Base-by-base conservation (phyloP, 306 rosid genomes). In the Canavalia gladiata region DNA sequence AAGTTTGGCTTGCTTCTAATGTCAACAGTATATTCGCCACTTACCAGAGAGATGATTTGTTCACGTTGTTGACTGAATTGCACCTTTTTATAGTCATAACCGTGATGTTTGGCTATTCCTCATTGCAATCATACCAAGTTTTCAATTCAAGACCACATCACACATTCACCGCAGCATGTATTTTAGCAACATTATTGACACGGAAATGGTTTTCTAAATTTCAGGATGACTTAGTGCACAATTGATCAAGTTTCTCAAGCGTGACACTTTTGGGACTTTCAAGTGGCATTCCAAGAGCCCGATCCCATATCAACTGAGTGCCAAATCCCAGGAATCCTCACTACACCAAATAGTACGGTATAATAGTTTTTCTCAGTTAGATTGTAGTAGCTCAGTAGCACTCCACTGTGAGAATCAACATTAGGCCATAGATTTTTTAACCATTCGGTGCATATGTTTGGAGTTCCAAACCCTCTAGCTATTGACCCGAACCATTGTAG, bases 391-490 rank as follows among this genome's bases (percentile, higher is more conserved):
- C 90, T 96, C 85, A 96, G 84, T 71, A 96, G 85, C 62, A 96
- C 98, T 45, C 99, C 97, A 88, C 98, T 96, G 84, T 96, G 99
- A 84, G 99, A 98, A 88, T 96, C 99, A 81, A 96, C 98, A 54
- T 96, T 96, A 49, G 99, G 99, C 99, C 99, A 96, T 52, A 98
- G 99, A 82, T 18, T 93, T 96, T 90, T 96, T 93, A 46, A 96
- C 99, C 99, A 94, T 58, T 93, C 94, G 68, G 82, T 87, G 35
- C 94, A 89, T 82, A 93, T 91, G 81, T 87, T 68, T 72, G 90
- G 88, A 79, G 97, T 97, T 86, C 99, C 99, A 87, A 92, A 84
- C 86, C 90, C 98, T 0, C 85, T 91, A 33, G 93, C 99, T 35
- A 96, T 84, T 58, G 93, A 87, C 83, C 94, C 90, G 82, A 96